Conservation (phyloP, 345 rosid genomes). For the Populus tremula region DNA sequence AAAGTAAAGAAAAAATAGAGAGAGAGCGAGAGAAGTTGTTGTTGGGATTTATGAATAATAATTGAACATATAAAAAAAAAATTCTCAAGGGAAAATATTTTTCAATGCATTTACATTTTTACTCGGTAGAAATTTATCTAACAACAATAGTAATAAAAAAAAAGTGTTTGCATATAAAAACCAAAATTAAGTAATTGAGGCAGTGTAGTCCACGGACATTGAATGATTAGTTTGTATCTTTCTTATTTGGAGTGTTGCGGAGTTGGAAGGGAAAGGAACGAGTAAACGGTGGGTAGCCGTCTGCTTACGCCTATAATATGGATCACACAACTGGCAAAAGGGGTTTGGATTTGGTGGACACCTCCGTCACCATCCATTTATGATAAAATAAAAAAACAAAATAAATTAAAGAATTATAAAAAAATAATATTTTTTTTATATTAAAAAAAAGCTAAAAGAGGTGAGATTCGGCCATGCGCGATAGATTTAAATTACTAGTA, state of each 20-base stretch:
- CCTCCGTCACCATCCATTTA: neutral
- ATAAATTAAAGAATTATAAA: too few species aligned
- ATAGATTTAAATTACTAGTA: neutral
- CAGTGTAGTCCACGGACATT: neutral
- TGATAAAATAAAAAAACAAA: neutral
- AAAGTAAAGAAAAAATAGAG: too few species aligned
- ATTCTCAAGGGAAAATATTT: too few species aligned
- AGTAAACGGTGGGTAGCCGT: constrained; percentile 9
- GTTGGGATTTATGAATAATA: too few species aligned
- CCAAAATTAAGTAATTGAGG: neutral
- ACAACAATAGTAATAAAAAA: too few species aligned
- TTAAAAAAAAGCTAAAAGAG: too few species aligned
- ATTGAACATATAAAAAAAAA: too few species aligned
- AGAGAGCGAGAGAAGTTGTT: too few species aligned
- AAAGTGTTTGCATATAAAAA: too few species aligned
- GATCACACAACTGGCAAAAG: neutral
- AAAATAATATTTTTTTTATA: too few species aligned
- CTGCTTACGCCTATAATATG: neutral
- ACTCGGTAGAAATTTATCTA: neutral
- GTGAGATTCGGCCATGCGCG: too few species aligned
- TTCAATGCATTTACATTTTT: too few species aligned
- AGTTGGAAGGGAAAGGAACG: neutral
- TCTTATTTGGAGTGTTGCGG: neutral
- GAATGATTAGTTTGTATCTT: neutral
- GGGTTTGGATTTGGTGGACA: neutral